A percentile compares a stretch with the other conserved stretches of the same genome.
Conservation (phyloP, 176 grass and related monocot species). For the Poa pratensis region DNA sequence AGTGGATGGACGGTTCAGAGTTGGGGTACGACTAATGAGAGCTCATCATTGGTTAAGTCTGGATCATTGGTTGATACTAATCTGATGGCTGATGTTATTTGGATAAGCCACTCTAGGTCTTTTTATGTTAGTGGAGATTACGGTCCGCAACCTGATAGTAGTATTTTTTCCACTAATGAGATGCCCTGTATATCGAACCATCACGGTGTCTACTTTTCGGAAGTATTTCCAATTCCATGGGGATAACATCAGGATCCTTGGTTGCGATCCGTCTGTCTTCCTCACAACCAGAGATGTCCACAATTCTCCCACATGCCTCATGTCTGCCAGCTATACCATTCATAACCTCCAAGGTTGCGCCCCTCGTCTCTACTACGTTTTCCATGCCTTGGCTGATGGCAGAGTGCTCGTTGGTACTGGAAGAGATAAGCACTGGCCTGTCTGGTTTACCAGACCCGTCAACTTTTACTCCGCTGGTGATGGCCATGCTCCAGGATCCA, state of each 20-base stretch:
- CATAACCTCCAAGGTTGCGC: background rate
- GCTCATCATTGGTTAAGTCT: no score
- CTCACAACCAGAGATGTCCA: background rate
- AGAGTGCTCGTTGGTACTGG: background rate
- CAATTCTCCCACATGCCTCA: background rate
- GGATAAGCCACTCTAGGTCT: no score
- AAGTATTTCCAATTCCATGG: background rate
- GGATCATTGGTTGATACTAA: no score
- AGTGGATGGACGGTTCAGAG: no score
- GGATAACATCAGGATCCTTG: background rate
- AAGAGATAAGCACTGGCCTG: no score
- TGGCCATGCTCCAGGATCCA: no score
- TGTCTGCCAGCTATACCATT: background rate
- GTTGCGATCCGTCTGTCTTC: background rate
- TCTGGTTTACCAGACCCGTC: no score
- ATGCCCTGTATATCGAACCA: conserved; percentile 5
- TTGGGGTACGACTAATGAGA: no score
- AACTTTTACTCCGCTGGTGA: no score
- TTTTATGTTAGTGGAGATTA: background rate
- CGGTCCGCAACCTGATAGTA: background rate
- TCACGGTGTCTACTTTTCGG: conserved; percentile 12
- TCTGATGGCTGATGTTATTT: no score
- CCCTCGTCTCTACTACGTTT: background rate
- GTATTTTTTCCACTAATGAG: background rate
- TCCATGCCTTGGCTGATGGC: background rate